A percentile compares a stretch with the other conserved stretches of the same genome.
These are phyloP conservation scores for Lodderomyces jiufengensis DNA, from an alignment of 1,139 yeast species.

Conservation along the genomic window DNA sequence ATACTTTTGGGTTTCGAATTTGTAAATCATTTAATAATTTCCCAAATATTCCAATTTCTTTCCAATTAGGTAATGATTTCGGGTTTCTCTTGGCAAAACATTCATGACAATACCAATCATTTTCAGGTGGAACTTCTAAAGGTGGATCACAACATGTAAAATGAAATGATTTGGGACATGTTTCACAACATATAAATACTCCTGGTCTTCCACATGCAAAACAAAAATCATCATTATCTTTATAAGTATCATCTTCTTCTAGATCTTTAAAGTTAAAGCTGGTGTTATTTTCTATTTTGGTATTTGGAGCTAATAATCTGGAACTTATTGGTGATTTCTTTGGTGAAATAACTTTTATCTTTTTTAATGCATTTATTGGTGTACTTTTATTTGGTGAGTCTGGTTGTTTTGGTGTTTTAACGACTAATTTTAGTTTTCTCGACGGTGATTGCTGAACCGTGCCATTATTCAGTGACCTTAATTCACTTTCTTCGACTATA, in stretches of 20 bases:
- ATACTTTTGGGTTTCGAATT: conserved; percentile 67
- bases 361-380: conserved; percentile 20
- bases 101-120: conserved; percentile 84
- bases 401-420: conserved; percentile 14
- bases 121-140: conserved; percentile 76
- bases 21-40: conserved; percentile 58
- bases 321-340: conserved; percentile 28
- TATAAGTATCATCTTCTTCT: conserved; percentile 22
- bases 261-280: conserved; percentile 1
- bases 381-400: conserved; percentile 1
- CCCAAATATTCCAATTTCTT: conserved; percentile 56
- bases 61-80: conserved; percentile 25
- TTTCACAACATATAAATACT: conserved; percentile 85
- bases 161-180: conserved; percentile 90
- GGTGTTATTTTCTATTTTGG: conserved; percentile 6
- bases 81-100: conserved; percentile 47
- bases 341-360: conserved; percentile 40
- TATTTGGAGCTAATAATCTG: conserved; percentile 26
- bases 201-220: conserved; percentile 87
- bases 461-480: conserved; percentile 21
- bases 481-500: conserved; percentile 23
- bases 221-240: conserved; percentile 83
- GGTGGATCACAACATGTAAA: conserved; percentile 93
- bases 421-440: conserved; percentile 13
- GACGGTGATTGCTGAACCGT: conserved; percentile 8